These are phyloP conservation scores for Bipolaris oryzae DNA, from an alignment of 2,329 filamentous ascomycete genomes.

Conservation along the genomic window DNA sequence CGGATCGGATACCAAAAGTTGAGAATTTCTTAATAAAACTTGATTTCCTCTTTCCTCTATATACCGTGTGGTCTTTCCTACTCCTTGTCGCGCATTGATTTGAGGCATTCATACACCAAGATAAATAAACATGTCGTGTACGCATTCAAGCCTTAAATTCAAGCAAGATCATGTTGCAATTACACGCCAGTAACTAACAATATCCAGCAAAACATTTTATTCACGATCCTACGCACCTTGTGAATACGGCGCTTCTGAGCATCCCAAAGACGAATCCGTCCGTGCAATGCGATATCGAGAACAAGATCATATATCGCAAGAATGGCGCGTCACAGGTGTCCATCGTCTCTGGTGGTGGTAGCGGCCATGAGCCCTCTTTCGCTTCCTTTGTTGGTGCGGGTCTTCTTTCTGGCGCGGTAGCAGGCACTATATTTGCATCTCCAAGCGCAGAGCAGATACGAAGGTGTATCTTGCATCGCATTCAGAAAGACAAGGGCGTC, in stretches of 20 bases:
- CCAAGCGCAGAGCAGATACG: conserved; percentile 84
- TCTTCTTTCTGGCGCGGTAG: conserved; percentile 79
- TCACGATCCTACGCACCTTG: conserved; percentile 79
- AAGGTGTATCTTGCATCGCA: conserved; percentile 72
- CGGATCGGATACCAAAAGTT: conserved; percentile 6
- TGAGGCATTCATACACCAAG: background rate
- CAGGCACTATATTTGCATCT: conserved; percentile 85
- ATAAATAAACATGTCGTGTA: conserved; percentile 12
- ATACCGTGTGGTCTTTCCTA: background rate
- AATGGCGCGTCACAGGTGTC: conserved; percentile 65
- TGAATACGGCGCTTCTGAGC: conserved; percentile 75
- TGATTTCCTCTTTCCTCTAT: background rate
- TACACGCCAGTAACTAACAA: background rate
- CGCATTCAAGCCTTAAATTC: background rate
- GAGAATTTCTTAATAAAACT: background rate
- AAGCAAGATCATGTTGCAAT: background rate
- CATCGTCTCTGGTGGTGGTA: conserved; percentile 85
- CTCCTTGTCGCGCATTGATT: background rate
- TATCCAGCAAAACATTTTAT: conserved; percentile 78
- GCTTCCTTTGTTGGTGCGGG: conserved; percentile 83
- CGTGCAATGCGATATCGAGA: conserved; percentile 74
- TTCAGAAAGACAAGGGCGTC: conserved; percentile 74
- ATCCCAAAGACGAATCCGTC: conserved; percentile 85
- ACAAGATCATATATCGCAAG: conserved; percentile 68
- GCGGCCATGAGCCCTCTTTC: conserved; percentile 89